Base-by-base conservation (phyloP, 495 filamentous ascomycete species). In the Schizothecium vesticola region DNA sequence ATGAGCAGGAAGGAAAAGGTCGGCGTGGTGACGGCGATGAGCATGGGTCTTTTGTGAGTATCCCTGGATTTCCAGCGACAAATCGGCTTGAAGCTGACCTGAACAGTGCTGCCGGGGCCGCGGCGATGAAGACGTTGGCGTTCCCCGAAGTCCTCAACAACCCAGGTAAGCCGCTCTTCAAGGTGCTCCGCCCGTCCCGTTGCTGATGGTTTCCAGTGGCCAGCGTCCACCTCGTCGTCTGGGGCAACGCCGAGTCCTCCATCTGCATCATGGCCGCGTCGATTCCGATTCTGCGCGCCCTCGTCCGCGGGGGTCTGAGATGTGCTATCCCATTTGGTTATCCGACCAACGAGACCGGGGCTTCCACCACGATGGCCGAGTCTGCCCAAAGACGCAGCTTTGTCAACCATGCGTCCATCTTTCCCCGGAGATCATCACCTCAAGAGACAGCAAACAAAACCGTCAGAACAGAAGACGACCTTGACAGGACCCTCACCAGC, bases 31-130 rank as follows among this genome's bases (percentile, higher is more conserved):
- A 21, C 78, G 7, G 77, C 76, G 3, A 80, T 80, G 79, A 79
- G 75, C 66, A 76, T 80, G 72, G 79, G 79, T 10, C 63, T 80
- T 12, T 78, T 81, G 79, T 81, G 65, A 61, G 80, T 72, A 1
- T 24, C 61, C 23, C 64, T 58, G 59, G 25, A 61, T n/a, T n/a
- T n/a, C n/a, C n/a, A 5, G 4, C 33, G 33, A 43, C 0, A 19
- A 19, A 16, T 43, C 13, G 33, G 13, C 3, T 12, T 59, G 26
- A 56, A 19, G 25, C 66, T 70, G 61, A 72, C 29, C 3, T 16
- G 16, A 3, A 56, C 26, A 80, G 78, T 59, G 77, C 77, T 3
- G 76, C 73, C 1, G 71, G 69, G 1, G 73, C 73, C 3, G 76
- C 77, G 8, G 73, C 70, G 4, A 59, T 77, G 21, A 80, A 80